These are phyloP conservation scores for Xylaria longipes DNA, from an alignment of 495 filamentous ascomycete species.

Conservation along the genomic window DNA sequence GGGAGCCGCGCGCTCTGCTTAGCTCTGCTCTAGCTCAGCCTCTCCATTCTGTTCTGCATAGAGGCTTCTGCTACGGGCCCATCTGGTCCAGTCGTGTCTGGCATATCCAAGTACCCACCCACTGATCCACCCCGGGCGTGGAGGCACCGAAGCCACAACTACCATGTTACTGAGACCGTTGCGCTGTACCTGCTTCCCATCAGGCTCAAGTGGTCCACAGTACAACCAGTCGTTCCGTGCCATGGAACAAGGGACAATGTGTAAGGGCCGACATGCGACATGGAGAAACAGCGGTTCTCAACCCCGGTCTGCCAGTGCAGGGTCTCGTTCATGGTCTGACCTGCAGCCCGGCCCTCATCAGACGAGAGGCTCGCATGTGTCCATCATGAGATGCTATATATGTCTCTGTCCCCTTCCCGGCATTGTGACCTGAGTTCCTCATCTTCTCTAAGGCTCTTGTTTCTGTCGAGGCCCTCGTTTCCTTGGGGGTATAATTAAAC, in stretches of 20 bases:
- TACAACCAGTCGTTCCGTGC: constrained; percentile 14
- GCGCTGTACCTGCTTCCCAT: not conserved
- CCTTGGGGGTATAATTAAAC: constrained; percentile 37
- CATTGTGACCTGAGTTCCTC: constrained; percentile 7
- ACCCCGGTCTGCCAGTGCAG: constrained; percentile 28
- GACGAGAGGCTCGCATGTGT: constrained; percentile 32
- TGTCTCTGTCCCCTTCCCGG: constrained; percentile 30
- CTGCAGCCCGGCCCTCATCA: constrained; percentile 26
- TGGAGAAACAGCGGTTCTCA: constrained; percentile 35
- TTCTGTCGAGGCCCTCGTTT: constrained; percentile 45
- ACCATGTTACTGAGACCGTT: not conserved
- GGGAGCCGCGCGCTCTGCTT: constrained; percentile 20
- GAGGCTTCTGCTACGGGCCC: not conserved
- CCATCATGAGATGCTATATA: constrained; percentile 40
- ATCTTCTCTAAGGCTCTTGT: constrained; percentile 31
- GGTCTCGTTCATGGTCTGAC: constrained; percentile 30
- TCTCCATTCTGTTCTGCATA: not conserved
- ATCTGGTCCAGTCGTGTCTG: constrained; percentile 11
- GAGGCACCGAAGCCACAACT: constrained; percentile 1
- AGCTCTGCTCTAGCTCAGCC: constrained; percentile 16
- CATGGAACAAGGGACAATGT: constrained; percentile 37
- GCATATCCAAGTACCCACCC: not conserved
- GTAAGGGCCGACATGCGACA: constrained; percentile 25
- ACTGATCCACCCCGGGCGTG: constrained; percentile 1
- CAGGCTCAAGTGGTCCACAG: not conserved